Evolutionary conservation across 352 stramenopile species (phyloP).

Genomic region (Pythium monospermum): DNA sequence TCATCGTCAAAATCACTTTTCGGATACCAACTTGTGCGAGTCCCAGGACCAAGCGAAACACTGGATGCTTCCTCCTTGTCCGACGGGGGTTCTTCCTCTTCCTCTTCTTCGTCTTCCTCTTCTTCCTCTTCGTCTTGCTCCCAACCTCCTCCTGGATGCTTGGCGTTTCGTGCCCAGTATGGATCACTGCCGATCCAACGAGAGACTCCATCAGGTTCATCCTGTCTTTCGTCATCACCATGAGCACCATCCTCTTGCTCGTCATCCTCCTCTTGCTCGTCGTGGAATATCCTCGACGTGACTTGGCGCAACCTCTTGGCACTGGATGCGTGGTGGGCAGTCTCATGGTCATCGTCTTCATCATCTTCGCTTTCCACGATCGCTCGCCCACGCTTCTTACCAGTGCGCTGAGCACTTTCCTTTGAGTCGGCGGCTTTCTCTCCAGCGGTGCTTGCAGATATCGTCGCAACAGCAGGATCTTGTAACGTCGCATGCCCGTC

Average conservation of each 20-base stretch:
- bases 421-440: background rate
- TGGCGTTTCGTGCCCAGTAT: slow-evolving; percentile 4
- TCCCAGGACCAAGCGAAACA: too few relatives aligned
- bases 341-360: slow-evolving; percentile 20
- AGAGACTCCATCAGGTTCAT: background rate
- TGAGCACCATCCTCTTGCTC: background rate
- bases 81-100: too few relatives aligned
- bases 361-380: slow-evolving; percentile 37
- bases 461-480: background rate
- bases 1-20: slow-evolving; percentile 2
- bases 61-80: too few relatives aligned
- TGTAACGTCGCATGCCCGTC: background rate
- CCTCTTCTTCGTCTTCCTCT: background rate
- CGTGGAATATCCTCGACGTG: slow-evolving; percentile 11
- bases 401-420: background rate
- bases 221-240: slow-evolving; percentile 1
- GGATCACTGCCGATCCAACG: slow-evolving; percentile 16
- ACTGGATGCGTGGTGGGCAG: background rate
- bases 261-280: slow-evolving; percentile 10
- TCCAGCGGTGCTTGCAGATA: background rate
- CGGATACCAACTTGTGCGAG: too few relatives aligned
- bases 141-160: too few relatives aligned
- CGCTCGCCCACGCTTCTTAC: slow-evolving; percentile 14
- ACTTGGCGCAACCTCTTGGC: slow-evolving; percentile 12
- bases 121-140: background rate